A percentile compares a stretch with the other conserved stretches of the same genome.
Conservation (phyloP, 2,329 filamentous ascomycete species). For the Macrophomina phaseolina region DNA sequence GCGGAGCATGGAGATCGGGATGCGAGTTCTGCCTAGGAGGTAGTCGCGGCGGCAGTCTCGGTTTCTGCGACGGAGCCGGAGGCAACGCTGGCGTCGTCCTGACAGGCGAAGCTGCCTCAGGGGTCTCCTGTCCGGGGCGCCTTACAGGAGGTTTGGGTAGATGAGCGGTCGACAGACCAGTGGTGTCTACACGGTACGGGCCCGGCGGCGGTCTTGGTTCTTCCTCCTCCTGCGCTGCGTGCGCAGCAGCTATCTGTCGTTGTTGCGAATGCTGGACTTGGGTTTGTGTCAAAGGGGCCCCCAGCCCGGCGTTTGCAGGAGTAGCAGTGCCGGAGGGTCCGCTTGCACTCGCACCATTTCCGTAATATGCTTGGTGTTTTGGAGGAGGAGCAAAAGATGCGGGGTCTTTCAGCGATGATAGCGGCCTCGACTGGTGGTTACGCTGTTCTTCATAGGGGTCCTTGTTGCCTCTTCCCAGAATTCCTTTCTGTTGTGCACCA, state of each 20-base stretch:
- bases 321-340: conserved; percentile 3
- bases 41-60: conserved; percentile 65
- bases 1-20: conserved; percentile 50
- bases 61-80: conserved; percentile 6
- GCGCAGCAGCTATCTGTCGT: conserved; percentile 42
- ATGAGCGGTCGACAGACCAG: conserved; percentile 70
- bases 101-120: conserved; percentile 36
- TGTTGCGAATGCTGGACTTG: conserved; percentile 44
- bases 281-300: conserved; percentile 49
- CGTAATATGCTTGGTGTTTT: conserved; percentile 53
- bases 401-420: conserved; percentile 76
- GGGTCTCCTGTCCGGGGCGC: conserved; percentile 39
- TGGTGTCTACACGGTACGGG: conserved; percentile 73
- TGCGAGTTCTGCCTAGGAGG: conserved; percentile 70
- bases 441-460: conserved; percentile 44
- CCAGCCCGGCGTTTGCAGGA: conserved; percentile 32
- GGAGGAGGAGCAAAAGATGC: conserved; percentile 80
- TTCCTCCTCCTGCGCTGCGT: conserved; percentile 43
- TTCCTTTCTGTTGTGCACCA: conserved; percentile 55
- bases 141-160: conserved; percentile 74
- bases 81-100: conserved; percentile 58
- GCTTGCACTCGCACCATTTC: conserved; percentile 7
- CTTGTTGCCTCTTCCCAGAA: conserved; percentile 62
- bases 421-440: conserved; percentile 65
- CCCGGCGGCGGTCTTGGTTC: conserved; percentile 55